Evolutionary conservation across 2,329 filamentous ascomycete genomes (phyloP), one percentile per base, ranked within the genome.

Genomic region (Aspergillus sp.): DNA sequence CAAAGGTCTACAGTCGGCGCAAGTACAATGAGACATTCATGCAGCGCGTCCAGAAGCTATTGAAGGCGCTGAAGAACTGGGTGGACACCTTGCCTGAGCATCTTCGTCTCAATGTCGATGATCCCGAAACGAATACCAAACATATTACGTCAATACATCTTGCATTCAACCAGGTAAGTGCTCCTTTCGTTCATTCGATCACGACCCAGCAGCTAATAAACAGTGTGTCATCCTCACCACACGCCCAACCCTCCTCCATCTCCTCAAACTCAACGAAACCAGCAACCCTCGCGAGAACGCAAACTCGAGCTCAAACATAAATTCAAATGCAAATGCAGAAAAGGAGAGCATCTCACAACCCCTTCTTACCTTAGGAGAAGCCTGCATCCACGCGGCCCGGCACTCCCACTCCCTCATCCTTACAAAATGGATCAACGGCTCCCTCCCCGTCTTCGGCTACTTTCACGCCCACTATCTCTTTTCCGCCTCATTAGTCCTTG

Each of bases 381-480:
- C 73, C 27, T 76, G 74, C 49, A 72, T 76, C 41, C 71, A 74
- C 33, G 70, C 72, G 3, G 74, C 73, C 3, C 66, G 74, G 4
- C 70, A 73, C 42, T 74, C 73, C 0, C 72, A 75, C 56, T 66
- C 68, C 12, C 68, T 76, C 52, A 71, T 76, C 53, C 64, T 75
- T 4, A 71, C 70, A 4, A 66, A 71, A 34, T 76, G 71, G 71
- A 73, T 75, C 47, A 73, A 74, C 57, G 73, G 72, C 19, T 70
- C 72, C 9, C 66, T 75, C 22, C 72, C 73, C 0, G 69, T 72
- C 8, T 76, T 74, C 58, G 74, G 73, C 27, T 76, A 74, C 63
- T 76, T 74, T 58, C 72, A 76, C 58, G 71, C 73, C 0, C 73
- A 75, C 59, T 75, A 75, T 41, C 70, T 76, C 22, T 76, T 76